A percentile compares a stretch with the other conserved stretches of the same genome.
phyloP scores from a whole-genome alignment of 352 stramenopile species.

The Phytopythium cucurbitacearum region DNA sequence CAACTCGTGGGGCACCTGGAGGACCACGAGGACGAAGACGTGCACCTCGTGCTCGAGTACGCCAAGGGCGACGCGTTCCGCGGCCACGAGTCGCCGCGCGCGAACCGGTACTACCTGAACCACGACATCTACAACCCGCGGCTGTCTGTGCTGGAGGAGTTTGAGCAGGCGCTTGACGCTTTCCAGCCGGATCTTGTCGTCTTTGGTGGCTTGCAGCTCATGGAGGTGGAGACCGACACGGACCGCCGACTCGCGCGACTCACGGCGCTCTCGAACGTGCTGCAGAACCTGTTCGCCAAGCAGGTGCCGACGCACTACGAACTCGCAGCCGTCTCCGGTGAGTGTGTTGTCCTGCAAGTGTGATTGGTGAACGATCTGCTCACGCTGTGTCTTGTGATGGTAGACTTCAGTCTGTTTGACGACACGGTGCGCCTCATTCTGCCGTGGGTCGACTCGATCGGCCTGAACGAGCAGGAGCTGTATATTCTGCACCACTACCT shows the following conservation, averaged over 20 bases:
- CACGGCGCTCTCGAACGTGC: conserved; percentile 57
- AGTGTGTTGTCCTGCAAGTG: neutral
- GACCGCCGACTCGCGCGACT: conserved; percentile 43
- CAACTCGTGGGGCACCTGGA: conserved; percentile 63
- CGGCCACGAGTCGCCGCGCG: conserved; percentile 55
- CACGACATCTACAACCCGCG: conserved; percentile 83
- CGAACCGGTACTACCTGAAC: conserved; percentile 85
- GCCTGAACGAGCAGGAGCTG: conserved; percentile 81
- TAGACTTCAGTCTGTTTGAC: conserved; percentile 81
- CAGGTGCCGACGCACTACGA: conserved; percentile 74
- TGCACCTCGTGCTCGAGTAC: conserved; percentile 82
- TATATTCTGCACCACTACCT: conserved; percentile 82
- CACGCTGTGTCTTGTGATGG: neutral
- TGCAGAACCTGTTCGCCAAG: conserved; percentile 63
- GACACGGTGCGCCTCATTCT: conserved; percentile 75
- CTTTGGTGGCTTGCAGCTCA: conserved; percentile 78
- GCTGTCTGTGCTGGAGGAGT: conserved; percentile 76
- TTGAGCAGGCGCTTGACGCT: conserved; percentile 46
- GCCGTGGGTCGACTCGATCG: conserved; percentile 76
- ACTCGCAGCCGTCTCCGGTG: conserved; percentile 74
- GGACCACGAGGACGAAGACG: conserved; percentile 59
- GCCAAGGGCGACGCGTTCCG: conserved; percentile 56
- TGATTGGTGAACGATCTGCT: neutral
- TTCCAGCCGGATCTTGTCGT: conserved; percentile 74
- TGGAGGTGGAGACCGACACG: conserved; percentile 78